Base-by-base conservation (phyloP, 2,329 filamentous ascomycete genomes). In the Pseudophaeomoniella oleicola region DNA sequence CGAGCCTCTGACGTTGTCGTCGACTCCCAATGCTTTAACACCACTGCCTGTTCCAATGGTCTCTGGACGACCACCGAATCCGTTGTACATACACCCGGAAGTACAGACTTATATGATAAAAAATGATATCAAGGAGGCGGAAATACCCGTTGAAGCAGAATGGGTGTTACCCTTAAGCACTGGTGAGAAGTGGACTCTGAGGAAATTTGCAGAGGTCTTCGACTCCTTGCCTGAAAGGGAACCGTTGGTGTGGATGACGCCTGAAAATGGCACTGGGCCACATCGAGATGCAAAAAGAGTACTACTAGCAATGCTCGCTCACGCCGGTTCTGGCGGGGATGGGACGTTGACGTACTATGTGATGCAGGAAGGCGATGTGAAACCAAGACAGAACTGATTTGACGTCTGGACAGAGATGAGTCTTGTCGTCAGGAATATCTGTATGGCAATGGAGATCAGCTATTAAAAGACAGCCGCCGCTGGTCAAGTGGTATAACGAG, bases 281-380 rank as follows among this genome's bases (percentile, higher is more conserved):
- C 55, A 62, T 44, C 60, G 60, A 54, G 61, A 62, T 38, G 53
- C 56, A 19, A 77, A 76, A 56, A 57, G 73, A 34, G 50, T 75
- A 11, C 45, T 79, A 17, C 51, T 78, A 37, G 71, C 69, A 4
- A 73, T 74, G 44, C 57, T 72, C 36, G 63, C 67, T 36, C 66
- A 75, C 48, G 53, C 55, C 40, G 53, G 52, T 2, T 55, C 56
- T 49, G 62, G 61, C 19, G 62, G 62, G 5, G 74, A 78, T 50
- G 74, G 73, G 30, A 78, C 75, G 1, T 63, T 78, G 18, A 71
- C 75, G 27, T 79, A 78, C 51, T 79, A 79, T 50, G 65, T 78
- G 42, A 62, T 77, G 34, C 71, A 76, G 46, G 73, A 78, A 49
- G 74, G 73, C 3, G 63, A 72, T 36, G 71, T 78, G 17, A 78